Base-by-base conservation (phyloP, 2,329 filamentous ascomycete genomes). In the Aspergillus sergii region DNA sequence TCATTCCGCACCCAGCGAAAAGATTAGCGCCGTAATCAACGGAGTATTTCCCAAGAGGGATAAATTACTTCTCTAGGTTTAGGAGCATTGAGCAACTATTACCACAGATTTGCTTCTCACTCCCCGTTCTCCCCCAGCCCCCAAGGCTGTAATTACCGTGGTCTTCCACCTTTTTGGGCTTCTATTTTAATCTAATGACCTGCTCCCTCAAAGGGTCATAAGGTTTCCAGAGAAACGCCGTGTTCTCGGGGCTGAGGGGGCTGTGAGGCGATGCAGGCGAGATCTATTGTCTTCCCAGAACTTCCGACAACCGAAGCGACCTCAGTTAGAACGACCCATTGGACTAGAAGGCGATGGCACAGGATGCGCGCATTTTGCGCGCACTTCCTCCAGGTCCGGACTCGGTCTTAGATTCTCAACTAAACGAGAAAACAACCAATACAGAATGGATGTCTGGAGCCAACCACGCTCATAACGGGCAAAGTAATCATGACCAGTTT, bases 271-370 rank as follows among this genome's bases (percentile, higher is more conserved):
- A 75, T 74, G 73, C 67, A 68, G 68, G 64, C 64, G 64, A 66
- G 62, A 68, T 61, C 59, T 66, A 59, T 53, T 56, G 46, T 51
- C 61, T 56, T 59, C 68, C 48, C 67, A 66, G 66, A 64, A 65
- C 61, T 66, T 66, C 69, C 64, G 64, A 70, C 60, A 70, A 59
- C 61, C 66, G 62, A 65, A 65, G 58, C 65, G 68, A 68, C 63
- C 57, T 66, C 59, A 56, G 64, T 64, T 64, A 62, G 62, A 66
- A 61, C 63, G 56, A 59, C 41, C 57, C 60, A 60, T 67, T 68
- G 65, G 67, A 64, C 58, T 64, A 54, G 61, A 68, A 64, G 71
- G 72, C 68, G 68, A 75, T 75, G 73, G 72, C 73, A 60, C 71
- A 73, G 57, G 71, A 74, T 75, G 73, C 65, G 66, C 65, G 67